These are phyloP conservation scores for Spergularia bocconei DNA, from an alignment of 148 eudicot species.

Conservation along the genomic window DNA sequence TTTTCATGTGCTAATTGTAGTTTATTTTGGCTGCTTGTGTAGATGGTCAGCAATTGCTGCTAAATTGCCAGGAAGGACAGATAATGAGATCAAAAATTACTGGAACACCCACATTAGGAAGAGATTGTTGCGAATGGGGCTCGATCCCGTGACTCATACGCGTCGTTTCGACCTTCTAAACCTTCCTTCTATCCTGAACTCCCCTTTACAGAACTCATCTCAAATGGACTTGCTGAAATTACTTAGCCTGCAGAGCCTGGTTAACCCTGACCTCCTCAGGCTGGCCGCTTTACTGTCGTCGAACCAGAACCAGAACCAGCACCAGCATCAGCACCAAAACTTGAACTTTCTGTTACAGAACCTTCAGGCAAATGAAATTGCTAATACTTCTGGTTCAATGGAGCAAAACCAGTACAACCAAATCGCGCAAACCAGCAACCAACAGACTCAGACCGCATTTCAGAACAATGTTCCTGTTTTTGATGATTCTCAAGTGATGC, in stretches of 20 bases:
- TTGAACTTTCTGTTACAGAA: slow-evolving; percentile 32
- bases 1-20: neutral
- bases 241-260: slow-evolving; percentile 48
- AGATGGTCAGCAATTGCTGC: slow-evolving; percentile 99
- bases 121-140: slow-evolving; percentile 77
- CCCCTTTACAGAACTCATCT: slow-evolving; percentile 39
- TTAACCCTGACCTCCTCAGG: slow-evolving; percentile 60
- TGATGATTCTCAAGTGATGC: slow-evolving; percentile 29
- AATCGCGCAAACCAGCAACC: slow-evolving; percentile 4
- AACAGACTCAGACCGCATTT: neutral
- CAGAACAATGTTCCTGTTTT: slow-evolving; percentile 24
- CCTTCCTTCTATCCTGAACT: slow-evolving; percentile 49
- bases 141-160: slow-evolving; percentile 88
- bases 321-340: slow-evolving; percentile 28
- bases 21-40: slow-evolving; percentile 2
- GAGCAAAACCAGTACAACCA: slow-evolving; percentile 13
- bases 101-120: slow-evolving; percentile 96
- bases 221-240: slow-evolving; percentile 55
- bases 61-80: slow-evolving; percentile 88
- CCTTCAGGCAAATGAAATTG: slow-evolving; percentile 14
- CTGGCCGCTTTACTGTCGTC: slow-evolving; percentile 55
- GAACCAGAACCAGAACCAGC: slow-evolving; percentile 35
- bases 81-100: slow-evolving; percentile 88
- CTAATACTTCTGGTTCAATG: neutral
- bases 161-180: slow-evolving; percentile 76